phyloP scores from a whole-genome alignment of 2,329 filamentous ascomycete genomes.

The Ceratocystis albifundus region DNA sequence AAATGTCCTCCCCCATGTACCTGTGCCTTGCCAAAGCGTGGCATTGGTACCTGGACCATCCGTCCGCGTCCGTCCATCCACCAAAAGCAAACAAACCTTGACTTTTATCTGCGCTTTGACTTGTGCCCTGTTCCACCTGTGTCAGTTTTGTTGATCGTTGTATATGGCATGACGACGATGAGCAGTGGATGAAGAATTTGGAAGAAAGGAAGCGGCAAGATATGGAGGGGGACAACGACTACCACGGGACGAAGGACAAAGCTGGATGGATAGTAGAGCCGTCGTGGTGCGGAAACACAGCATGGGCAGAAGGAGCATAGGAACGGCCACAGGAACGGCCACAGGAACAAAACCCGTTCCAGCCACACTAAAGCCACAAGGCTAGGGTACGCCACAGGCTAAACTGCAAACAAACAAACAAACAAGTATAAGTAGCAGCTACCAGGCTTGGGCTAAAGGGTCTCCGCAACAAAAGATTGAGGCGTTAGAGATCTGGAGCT shows the following conservation, averaged over 20 bases:
- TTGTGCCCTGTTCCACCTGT: not conserved
- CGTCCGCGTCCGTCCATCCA: slow-evolving; percentile 9
- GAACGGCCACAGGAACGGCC: too few relatives aligned
- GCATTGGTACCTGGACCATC: slow-evolving; percentile 11
- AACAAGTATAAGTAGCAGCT: too few relatives aligned
- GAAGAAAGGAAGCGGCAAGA: slow-evolving; percentile 1
- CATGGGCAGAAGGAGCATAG: not conserved
- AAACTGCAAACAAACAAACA: not conserved
- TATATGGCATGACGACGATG: slow-evolving; percentile 11
- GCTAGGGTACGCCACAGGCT: not conserved
- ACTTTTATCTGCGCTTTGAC: slow-evolving; percentile 7
- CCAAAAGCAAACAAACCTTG: slow-evolving; percentile 8
- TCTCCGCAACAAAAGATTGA: not conserved
- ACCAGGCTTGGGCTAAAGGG: not conserved
- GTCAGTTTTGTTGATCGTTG: slow-evolving; percentile 11
- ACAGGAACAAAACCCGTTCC: too few relatives aligned
- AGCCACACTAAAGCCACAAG: not conserved
- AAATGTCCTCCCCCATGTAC: slow-evolving; percentile 8
- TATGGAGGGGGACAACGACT: not conserved
- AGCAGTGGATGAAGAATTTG: not conserved
- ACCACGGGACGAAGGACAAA: not conserved
- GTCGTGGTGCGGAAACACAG: not conserved
- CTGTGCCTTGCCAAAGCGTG: slow-evolving; percentile 2
- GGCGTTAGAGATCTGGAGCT: not conserved
- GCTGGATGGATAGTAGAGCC: not conserved